Percentiles rank a stretch among this genome's conserved stretches.
phyloP scores from a whole-genome alignment of 1,284 basidiomycete genomes.

The Ganoderma lucidum region DNA sequence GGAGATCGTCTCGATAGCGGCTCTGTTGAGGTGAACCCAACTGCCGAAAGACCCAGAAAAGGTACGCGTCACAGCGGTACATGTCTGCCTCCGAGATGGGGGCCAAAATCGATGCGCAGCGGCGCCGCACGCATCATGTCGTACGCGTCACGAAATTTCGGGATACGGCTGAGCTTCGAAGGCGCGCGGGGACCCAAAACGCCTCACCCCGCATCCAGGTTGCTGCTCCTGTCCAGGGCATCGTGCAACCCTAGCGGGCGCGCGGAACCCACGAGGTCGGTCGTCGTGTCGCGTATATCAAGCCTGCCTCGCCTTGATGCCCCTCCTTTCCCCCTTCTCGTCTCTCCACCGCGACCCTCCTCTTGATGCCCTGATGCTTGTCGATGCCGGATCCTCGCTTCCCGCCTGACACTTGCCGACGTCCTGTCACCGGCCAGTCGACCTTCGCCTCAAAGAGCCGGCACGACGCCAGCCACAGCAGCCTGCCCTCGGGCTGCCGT shows the following conservation, averaged over 20 bases:
- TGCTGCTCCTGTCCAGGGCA: slow-evolving; percentile 19
- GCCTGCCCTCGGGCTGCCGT: not conserved
- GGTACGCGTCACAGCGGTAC: not conserved
- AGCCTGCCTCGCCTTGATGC: slow-evolving; percentile 1
- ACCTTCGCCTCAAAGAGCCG: slow-evolving; percentile 9
- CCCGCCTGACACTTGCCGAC: too few relatives aligned
- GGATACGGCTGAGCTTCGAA: slow-evolving; percentile 1
- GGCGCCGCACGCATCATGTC: slow-evolving; percentile 6
- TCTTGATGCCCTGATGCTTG: not conserved
- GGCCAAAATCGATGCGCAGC: slow-evolving; percentile 24
- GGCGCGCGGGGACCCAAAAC: slow-evolving; percentile 18
- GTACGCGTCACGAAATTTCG: slow-evolving; percentile 13
- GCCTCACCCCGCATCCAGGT: slow-evolving; percentile 10
- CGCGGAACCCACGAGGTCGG: slow-evolving; percentile 30
- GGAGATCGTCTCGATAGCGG: slow-evolving; percentile 3
- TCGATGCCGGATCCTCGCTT: not conserved
- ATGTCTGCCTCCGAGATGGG: slow-evolving; percentile 6
- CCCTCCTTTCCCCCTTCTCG: not conserved
- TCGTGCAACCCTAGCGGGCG: slow-evolving; percentile 14
- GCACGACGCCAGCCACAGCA: slow-evolving; percentile 11
- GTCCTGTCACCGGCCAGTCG: too few relatives aligned
- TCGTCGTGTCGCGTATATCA: slow-evolving; percentile 27
- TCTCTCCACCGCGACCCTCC: not conserved
- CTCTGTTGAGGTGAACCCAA: not conserved
- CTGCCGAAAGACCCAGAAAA: not conserved